Evolutionary conservation across 192 early-diverging fungal genomes (phyloP).

Genomic region (Umbelopsis ramanniana): DNA sequence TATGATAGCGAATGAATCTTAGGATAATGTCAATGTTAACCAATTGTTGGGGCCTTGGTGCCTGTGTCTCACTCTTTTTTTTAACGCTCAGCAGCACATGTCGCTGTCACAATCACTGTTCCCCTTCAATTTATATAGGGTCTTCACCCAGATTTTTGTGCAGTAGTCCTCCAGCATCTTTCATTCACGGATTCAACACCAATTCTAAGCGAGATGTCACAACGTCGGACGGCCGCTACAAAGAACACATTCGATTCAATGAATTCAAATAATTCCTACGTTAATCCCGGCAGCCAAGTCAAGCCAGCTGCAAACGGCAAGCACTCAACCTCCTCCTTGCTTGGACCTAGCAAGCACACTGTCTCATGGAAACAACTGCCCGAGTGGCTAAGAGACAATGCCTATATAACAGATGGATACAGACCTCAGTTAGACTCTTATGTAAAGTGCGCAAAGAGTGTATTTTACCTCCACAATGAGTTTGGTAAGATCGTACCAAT

Average conservation of each 20-base stretch:
- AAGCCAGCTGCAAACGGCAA: neutral
- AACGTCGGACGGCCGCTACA: neutral
- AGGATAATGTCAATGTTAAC: neutral
- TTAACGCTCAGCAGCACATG: neutral
- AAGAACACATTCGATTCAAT: neutral
- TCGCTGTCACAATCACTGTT: neutral
- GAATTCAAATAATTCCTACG: neutral
- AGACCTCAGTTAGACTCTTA: conserved; percentile 78
- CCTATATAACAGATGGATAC: conserved; percentile 81
- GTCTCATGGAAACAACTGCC: conserved; percentile 60
- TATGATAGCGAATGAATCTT: neutral
- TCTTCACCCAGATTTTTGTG: neutral
- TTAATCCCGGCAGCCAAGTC: neutral
- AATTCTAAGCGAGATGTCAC: neutral
- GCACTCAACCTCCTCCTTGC: neutral
- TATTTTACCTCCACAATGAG: conserved; percentile 92
- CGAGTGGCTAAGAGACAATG: conserved; percentile 85
- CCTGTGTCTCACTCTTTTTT: neutral
- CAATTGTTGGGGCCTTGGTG: neutral
- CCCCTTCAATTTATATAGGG: neutral
- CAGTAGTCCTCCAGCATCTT: neutral
- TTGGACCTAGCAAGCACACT: conserved; percentile 1
- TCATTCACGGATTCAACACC: neutral
- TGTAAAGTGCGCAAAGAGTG: conserved; percentile 69
- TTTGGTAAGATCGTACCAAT: conserved; percentile 61